Evolutionary conservation across 345 rosid genomes (phyloP).

Genomic region (Reutealis trisperma): DNA sequence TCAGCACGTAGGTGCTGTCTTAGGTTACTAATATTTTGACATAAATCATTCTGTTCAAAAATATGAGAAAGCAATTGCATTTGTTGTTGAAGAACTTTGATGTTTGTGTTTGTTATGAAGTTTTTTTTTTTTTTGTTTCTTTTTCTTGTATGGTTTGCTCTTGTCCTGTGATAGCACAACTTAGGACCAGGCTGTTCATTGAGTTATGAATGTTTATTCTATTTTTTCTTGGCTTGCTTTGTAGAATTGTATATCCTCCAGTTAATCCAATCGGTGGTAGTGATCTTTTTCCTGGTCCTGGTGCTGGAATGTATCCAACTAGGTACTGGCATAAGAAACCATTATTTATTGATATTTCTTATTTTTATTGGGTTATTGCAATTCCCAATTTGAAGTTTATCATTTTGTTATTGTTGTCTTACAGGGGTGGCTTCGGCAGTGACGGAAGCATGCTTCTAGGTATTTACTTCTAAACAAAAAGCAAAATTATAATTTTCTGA

Average conservation of each 20-base stretch:
- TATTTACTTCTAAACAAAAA: conserved; percentile 26
- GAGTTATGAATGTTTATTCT: not conserved
- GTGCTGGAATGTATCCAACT: conserved; percentile 74
- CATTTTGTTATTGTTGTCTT: conserved; percentile 19
- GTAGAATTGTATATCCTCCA: conserved; percentile 63
- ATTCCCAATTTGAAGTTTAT: conserved; percentile 6
- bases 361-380: not conserved
- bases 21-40: not conserved
- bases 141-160: not conserved
- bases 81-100: not conserved
- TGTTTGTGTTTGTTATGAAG: not conserved
- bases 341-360: not conserved
- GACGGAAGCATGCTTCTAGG: conserved; percentile 81
- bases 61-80: too few species aligned
- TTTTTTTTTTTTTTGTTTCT: too few species aligned
- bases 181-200: not conserved
- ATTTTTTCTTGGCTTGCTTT: conserved; percentile 10
- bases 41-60: not conserved
- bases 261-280: conserved; percentile 42
- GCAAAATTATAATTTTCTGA: not conserved
- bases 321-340: conserved; percentile 39
- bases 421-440: conserved; percentile 59
- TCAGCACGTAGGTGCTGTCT: not conserved
- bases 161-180: not conserved
- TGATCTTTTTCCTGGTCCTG: conserved; percentile 70